Evolutionary conservation across 2,329 filamentous ascomycete genomes (phyloP).

Genomic region (Botrytis galanthina): DNA sequence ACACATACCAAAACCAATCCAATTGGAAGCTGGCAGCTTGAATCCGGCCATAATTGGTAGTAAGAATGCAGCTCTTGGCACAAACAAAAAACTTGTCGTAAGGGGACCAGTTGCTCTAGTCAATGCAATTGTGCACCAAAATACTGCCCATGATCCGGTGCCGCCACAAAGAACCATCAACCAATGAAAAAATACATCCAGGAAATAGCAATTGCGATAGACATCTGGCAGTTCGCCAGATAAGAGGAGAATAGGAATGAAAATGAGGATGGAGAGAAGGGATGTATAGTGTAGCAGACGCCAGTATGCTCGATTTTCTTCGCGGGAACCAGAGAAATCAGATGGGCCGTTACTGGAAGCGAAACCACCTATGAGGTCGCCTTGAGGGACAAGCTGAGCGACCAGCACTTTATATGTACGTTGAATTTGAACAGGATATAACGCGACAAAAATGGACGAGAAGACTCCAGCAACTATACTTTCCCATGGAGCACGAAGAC

Average conservation of each 20-base stretch:
- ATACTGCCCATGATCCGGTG: conserved; percentile 48
- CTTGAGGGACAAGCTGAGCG: conserved; percentile 44
- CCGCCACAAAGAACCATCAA: conserved; percentile 50
- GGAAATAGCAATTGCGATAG: conserved; percentile 51
- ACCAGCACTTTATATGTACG: conserved; percentile 50
- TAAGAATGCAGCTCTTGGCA: conserved; percentile 49
- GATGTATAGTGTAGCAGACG: conserved; percentile 52
- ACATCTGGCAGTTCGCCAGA: conserved; percentile 50
- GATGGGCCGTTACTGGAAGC: conserved; percentile 24
- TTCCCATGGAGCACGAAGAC: conserved; percentile 50
- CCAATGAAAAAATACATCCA: conserved; percentile 56
- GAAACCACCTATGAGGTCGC: conserved; percentile 44
- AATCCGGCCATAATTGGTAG: conserved; percentile 47
- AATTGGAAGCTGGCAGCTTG: conserved; percentile 49
- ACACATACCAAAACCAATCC: conserved; percentile 51
- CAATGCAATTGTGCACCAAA: conserved; percentile 47
- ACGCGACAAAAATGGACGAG: conserved; percentile 50
- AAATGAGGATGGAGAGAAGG: conserved; percentile 47
- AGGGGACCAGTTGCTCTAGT: conserved; percentile 51
- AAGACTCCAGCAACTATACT: conserved; percentile 52
- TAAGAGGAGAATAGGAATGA: conserved; percentile 49
- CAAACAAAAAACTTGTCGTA: conserved; percentile 48
- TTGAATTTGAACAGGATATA: conserved; percentile 51
- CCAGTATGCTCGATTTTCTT: conserved; percentile 52
- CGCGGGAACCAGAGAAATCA: conserved; percentile 39